These are phyloP conservation scores for Ogataea saltuana DNA, from an alignment of 805 yeast genomes.

Conservation along the genomic window DNA sequence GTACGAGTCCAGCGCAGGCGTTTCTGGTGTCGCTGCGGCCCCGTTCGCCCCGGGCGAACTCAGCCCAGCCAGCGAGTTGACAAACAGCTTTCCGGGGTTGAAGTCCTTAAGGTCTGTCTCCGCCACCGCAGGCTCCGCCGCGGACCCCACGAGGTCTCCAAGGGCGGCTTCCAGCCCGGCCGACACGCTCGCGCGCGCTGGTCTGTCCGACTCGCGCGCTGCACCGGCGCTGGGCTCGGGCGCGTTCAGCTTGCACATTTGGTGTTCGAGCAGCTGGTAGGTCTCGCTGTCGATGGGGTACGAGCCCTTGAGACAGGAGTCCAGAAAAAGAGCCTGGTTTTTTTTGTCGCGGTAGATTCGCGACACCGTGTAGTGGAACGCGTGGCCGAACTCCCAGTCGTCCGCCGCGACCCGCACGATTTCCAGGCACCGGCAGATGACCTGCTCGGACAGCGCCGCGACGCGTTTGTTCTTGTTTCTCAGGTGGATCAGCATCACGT, in stretches of 20 bases:
- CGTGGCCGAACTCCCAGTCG: conserved; percentile 8
- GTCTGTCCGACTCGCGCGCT: too few species aligned
- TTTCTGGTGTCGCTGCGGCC: not conserved
- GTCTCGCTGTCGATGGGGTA: conserved; percentile 6
- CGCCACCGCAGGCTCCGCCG: conserved; percentile 4
- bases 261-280: not conserved
- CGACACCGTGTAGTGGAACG: conserved; percentile 3
- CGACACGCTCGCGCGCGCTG: too few species aligned
- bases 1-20: conserved; percentile 1
- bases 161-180: too few species aligned
- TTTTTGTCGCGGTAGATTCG: conserved; percentile 2
- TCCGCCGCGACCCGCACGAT: not conserved
- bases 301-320: conserved; percentile 4
- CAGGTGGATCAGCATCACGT: conserved; percentile 12
- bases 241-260: not conserved
- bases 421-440: conserved; percentile 21
- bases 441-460: conserved; percentile 11
- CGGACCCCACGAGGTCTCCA: not conserved
- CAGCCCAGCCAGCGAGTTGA: not conserved
- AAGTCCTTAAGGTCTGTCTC: conserved; percentile 12
- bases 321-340: not conserved
- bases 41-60: not conserved
- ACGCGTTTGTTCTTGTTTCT: conserved; percentile 14
- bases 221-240: too few species aligned
- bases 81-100: conserved; percentile 14